Evolutionary conservation across 2,329 filamentous ascomycete species (phyloP).

Genomic region (Talaromyces sp.): DNA sequence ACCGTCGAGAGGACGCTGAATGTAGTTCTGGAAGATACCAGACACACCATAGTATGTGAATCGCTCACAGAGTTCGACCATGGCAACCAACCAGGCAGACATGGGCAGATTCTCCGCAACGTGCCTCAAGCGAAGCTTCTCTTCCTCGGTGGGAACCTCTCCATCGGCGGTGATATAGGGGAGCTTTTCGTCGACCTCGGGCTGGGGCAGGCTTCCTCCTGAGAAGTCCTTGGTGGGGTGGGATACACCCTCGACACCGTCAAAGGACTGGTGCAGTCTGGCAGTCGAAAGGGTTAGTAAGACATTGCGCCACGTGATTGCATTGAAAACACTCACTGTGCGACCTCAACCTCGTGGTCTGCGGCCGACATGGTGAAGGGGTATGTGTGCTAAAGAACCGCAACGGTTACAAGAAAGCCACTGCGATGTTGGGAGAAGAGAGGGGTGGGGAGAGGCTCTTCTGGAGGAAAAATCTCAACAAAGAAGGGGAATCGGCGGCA

Average conservation of each 20-base stretch:
- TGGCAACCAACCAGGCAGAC: constrained; percentile 57
- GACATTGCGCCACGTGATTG: background rate
- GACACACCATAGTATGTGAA: constrained; percentile 56
- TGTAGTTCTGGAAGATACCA: constrained; percentile 53
- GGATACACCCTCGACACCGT: constrained; percentile 13
- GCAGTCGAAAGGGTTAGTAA: background rate
- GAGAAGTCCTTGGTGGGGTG: constrained; percentile 17
- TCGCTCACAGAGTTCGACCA: constrained; percentile 58
- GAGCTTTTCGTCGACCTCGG: constrained; percentile 34
- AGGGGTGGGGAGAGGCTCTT: background rate
- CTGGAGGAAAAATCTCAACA: background rate
- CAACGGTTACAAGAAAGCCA: background rate
- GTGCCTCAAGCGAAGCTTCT: constrained; percentile 53
- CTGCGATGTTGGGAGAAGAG: background rate
- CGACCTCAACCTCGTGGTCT: constrained; percentile 19
- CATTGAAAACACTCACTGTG: constrained; percentile 8
- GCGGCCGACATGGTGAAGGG: constrained; percentile 8
- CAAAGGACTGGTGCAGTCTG: constrained; percentile 20
- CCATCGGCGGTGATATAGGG: constrained; percentile 44
- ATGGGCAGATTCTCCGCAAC: constrained; percentile 56
- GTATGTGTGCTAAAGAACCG: background rate
- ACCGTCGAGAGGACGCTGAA: constrained; percentile 44
- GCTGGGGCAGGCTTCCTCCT: constrained; percentile 21
- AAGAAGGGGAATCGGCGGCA: background rate
- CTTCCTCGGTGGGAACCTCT: constrained; percentile 54